Evolutionary conservation across 2,329 filamentous ascomycete species (phyloP).

Genomic region (Aureobasidium pullulans): DNA sequence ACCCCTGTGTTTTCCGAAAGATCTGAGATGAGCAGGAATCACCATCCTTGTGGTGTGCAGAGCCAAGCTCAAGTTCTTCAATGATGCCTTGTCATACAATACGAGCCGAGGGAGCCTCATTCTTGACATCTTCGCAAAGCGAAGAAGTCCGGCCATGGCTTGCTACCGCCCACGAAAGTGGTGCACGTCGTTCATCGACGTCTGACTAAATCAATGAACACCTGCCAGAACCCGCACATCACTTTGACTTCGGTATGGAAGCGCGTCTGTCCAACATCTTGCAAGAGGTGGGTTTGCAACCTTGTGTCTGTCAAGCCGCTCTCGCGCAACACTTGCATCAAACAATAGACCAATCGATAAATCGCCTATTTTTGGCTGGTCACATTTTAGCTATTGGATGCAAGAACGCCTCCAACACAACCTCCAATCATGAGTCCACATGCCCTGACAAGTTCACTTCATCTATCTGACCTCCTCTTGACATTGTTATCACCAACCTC

Average conservation of each 20-base stretch:
- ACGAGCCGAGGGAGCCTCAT: neutral
- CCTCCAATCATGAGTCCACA: constrained; percentile 1
- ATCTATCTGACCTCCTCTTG: neutral
- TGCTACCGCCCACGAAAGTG: neutral
- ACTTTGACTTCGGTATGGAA: neutral
- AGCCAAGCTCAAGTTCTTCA: neutral
- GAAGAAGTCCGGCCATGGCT: neutral
- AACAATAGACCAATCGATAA: neutral
- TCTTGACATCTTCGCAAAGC: neutral
- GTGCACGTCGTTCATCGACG: neutral
- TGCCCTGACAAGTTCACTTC: neutral
- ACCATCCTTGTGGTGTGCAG: neutral
- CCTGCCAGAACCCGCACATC: neutral
- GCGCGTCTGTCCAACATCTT: neutral
- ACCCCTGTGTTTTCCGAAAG: neutral
- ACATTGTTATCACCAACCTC: neutral
- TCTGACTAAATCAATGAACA: neutral
- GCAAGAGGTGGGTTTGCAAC: neutral
- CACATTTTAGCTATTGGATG: neutral
- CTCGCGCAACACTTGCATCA: neutral
- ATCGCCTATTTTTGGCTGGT: neutral
- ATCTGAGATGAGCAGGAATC: neutral
- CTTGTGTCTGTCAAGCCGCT: neutral
- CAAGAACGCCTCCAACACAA: constrained; percentile 2
- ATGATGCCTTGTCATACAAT: neutral